Evolutionary conservation across 257 asterid species (phyloP), one percentile per base, ranked within the genome.

Genomic region (Phtheirospermum japonicum): DNA sequence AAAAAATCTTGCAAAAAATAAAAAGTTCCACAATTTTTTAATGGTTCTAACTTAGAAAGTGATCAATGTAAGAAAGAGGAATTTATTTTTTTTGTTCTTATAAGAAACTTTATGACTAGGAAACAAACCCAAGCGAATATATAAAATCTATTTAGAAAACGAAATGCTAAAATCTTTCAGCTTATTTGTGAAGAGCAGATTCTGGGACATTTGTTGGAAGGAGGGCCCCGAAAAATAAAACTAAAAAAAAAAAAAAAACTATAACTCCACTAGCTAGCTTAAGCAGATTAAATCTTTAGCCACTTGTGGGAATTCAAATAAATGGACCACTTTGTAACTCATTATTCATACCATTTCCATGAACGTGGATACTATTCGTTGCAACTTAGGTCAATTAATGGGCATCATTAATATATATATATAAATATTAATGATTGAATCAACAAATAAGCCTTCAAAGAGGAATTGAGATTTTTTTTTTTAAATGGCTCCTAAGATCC

Each of bases 261-360:
- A 6, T 0, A 33, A 1, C 28, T 23, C 59, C 60, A 56, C 58
- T 61, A 19, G 50, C 36, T 37, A 33, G 31, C 46, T 17, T 59
- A n/a, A n/a, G n/a, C n/a, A n/a, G n/a, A 72, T 66, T 45, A 7
- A 12, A 43, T n/a, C 37, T 19, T 62, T 42, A 33, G 43, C 72
- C 70, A 62, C 66, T 61, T 61, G 56, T 56, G 36, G 48, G 16
- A 40, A 37, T 8, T 37, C 43, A 37, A 8, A 40, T 40, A 11
- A 10, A 72, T 68, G 72, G 72, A 74, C 75, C 79, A 73, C 77
- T 67, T 59, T 34, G 31, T 40, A 31, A 52, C 64, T 64, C 54
- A 73, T 42, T 34, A 58, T 68, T 64, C 42, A 52, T 9, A 26
- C 55, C 68, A 73, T 60, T 57, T 45, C 54, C 12, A 23, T 43